These are phyloP conservation scores for Schwanniomyces sp. DNA, from an alignment of 805 yeast genomes.

Conservation along the genomic window DNA sequence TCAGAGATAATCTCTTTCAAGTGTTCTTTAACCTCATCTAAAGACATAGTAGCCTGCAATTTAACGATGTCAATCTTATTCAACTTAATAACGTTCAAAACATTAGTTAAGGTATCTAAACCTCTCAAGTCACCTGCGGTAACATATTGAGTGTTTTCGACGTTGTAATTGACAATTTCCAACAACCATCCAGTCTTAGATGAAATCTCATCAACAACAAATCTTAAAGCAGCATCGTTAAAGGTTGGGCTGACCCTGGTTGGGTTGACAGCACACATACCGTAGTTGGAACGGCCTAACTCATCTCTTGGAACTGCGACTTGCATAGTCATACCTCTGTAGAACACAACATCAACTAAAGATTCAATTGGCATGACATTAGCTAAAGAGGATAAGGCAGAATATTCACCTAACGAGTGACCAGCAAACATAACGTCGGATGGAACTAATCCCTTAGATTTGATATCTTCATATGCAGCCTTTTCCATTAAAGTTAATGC, in stretches of 20 bases:
- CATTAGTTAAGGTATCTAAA: conserved; percentile 89
- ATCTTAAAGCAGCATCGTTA: conserved; percentile 89
- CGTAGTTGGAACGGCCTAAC: conserved; percentile 94
- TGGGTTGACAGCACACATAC: conserved; percentile 99
- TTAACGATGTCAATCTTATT: conserved; percentile 93
- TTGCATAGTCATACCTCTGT: conserved; percentile 99
- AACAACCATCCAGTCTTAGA: conserved; percentile 87
- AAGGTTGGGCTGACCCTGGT: conserved; percentile 86
- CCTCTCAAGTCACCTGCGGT: conserved; percentile 98
- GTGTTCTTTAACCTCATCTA: conserved; percentile 88
- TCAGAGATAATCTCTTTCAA: conserved; percentile 85
- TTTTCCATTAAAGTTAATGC: conserved; percentile 99
- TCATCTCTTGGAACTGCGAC: conserved; percentile 99
- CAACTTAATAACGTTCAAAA: conserved; percentile 86
- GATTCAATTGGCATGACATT: conserved; percentile 99
- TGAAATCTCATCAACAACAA: conserved; percentile 87
- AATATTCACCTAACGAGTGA: conserved; percentile 98
- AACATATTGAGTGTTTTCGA: conserved; percentile 97
- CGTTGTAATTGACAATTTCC: conserved; percentile 97
- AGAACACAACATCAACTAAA: conserved; percentile 94
- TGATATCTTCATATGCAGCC: conserved; percentile 98
- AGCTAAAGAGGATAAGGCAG: conserved; percentile 94
- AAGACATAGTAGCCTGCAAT: conserved; percentile 74
- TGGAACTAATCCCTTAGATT: conserved; percentile 92
- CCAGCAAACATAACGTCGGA: conserved; percentile 95